Base-by-base conservation (phyloP, 2,329 filamentous ascomycete species). In the Botryotinia convoluta region DNA sequence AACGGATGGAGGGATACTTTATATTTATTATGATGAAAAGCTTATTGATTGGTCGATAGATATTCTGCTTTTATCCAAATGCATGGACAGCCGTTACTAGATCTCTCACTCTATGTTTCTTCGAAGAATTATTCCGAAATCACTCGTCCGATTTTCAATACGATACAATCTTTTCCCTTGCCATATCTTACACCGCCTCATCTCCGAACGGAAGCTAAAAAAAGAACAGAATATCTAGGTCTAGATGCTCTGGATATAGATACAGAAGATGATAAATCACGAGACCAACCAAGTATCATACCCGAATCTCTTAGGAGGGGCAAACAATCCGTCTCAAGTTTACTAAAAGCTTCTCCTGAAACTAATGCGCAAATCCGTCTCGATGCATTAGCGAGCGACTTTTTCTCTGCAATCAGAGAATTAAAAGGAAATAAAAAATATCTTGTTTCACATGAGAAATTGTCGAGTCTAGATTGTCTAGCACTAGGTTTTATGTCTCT, bases 21-120 rank as follows among this genome's bases (percentile, higher is more conserved):
- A 14, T n/a, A 9, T 18, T 18, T 29, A 9, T 57, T 26, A 7
- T 60, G 35, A 32, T 45, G 42, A 51, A 42, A 62, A 42, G 51
- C 18, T 29, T 51, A 73, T 59, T 70, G 57, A 70, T 73, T 73
- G 35, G 37, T 44, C 29, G n/a, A 60, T 85, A 76, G 89, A 85
- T 75, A 86, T 83, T 85, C 88, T 51, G 88, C 93, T 75, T 95
- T 95, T 82, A 84, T 98, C 77, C 86, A 90, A 80, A 88, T 90
- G 39, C 90, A 91, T 74, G 93, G 92, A n/a, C 89, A 91, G 68
- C 89, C 92, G 45, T 88, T 98, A 74, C 82, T 98, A 78, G 93
- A 97, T 78, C 90, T 98, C 73, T 95, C 91, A 69, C 91, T 98
- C 78, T 98, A 97, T 82, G 92, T 96, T 76, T 96, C 94, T 45